Conservation (phyloP, 768 basidiomycete genomes). For the Vararia minispora region DNA sequence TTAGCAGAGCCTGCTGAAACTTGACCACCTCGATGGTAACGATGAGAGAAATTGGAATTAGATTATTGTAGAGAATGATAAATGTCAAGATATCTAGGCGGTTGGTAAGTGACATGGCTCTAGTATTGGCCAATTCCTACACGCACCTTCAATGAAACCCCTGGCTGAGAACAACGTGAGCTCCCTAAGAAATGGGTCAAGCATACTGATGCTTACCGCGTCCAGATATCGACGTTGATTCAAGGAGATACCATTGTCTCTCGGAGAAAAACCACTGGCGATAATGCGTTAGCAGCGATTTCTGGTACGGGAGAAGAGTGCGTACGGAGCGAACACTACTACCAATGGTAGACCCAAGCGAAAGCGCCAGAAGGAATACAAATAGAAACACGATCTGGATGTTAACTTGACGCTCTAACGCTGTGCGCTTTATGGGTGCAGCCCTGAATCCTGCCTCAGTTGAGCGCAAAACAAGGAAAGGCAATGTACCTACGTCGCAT, state of each 20-base stretch:
- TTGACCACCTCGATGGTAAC: constrained; percentile 99
- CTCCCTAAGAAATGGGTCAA: too few relatives aligned
- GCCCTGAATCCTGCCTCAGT: constrained; percentile 38
- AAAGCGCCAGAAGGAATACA: constrained; percentile 74
- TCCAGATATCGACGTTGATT: constrained; percentile 45
- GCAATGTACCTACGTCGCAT: constrained; percentile 70
- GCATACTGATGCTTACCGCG: constrained; percentile 34
- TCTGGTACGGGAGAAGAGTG: constrained; percentile 5
- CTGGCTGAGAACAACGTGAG: constrained; percentile 35
- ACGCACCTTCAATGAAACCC: constrained; percentile 73
- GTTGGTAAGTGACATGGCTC: constrained; percentile 4
- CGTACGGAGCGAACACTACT: constrained; percentile 73
- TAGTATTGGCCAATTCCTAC: background rate
- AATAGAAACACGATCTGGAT: constrained; percentile 94
- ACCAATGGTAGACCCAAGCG: constrained; percentile 86
- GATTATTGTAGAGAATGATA: constrained; percentile 97
- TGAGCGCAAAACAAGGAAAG: background rate
- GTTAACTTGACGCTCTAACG: constrained; percentile 94
- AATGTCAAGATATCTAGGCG: constrained; percentile 86
- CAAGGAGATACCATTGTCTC: constrained; percentile 85
- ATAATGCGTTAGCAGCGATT: background rate
- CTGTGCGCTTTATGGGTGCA: constrained; percentile 93
- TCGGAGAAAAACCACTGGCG: constrained; percentile 73
- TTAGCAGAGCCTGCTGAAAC: constrained; percentile 93
- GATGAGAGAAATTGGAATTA: constrained; percentile 97